Conservation (phyloP, 1,139 yeast genomes). For the Pichia sp. region DNA sequence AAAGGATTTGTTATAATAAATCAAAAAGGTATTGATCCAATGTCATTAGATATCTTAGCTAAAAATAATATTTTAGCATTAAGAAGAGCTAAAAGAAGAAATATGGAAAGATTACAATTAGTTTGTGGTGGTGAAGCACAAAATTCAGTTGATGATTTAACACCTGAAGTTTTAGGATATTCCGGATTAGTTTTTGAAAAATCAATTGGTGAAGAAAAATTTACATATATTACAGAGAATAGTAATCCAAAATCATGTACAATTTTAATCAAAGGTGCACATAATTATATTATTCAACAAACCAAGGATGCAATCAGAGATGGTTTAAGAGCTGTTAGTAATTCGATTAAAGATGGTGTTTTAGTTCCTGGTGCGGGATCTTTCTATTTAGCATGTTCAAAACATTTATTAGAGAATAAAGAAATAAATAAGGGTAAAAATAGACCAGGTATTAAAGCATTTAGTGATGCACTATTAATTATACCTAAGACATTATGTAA, state of each 20-base stretch:
- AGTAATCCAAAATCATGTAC: conserved; percentile 89
- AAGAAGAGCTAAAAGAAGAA: conserved; percentile 97
- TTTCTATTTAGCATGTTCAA: conserved; percentile 76
- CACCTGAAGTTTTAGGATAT: conserved; percentile 79
- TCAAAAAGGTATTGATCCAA: conserved; percentile 96
- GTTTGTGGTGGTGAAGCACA: conserved; percentile 98
- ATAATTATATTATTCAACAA: conserved; percentile 80
- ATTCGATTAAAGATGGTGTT: conserved; percentile 76
- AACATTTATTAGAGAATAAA: conserved; percentile 52
- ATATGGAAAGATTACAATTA: conserved; percentile 96
- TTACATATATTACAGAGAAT: conserved; percentile 90
- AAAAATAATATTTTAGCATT: conserved; percentile 89
- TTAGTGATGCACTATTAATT: conserved; percentile 83
- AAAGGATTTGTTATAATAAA: conserved; percentile 91
- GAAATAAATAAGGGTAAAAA: conserved; percentile 70
- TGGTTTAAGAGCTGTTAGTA: conserved; percentile 91
- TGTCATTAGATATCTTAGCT: conserved; percentile 92
- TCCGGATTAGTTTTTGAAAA: conserved; percentile 92
- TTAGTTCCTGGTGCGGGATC: conserved; percentile 98
- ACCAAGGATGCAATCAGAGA: conserved; percentile 96
- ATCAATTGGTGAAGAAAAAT: conserved; percentile 93
- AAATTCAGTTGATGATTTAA: conserved; percentile 89
- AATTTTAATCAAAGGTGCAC: conserved; percentile 88
- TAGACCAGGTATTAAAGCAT: conserved; percentile 87
- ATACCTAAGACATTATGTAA: conserved; percentile 90